Percentiles rank a stretch among this genome's conserved stretches.
These are phyloP conservation scores for Saccharomyces hybrid DNA, from an alignment of 1,139 yeast species.

Conservation along the genomic window DNA sequence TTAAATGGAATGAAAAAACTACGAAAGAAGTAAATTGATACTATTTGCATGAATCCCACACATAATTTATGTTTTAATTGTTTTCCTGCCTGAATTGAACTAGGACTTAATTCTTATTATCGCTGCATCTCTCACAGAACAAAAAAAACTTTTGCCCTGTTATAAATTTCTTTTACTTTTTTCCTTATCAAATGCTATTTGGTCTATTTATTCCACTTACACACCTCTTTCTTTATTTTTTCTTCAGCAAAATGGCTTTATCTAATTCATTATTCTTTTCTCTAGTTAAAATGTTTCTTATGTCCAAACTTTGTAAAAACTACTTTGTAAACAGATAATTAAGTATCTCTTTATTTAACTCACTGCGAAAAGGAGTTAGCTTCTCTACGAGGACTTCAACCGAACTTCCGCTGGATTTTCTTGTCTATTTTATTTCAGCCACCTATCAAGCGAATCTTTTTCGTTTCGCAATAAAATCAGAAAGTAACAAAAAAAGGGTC, in stretches of 20 bases:
- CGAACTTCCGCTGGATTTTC: slow-evolving; percentile 1
- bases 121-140: not conserved
- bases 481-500: not conserved
- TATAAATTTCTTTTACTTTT: not conserved
- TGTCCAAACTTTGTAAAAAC: not conserved
- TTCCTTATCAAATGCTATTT: not conserved
- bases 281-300: not conserved
- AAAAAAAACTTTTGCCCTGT: not conserved
- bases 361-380: slow-evolving; percentile 30
- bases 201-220: not conserved
- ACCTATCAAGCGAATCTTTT: not conserved
- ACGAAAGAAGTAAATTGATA: not conserved
- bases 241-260: not conserved
- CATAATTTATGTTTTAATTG: not conserved
- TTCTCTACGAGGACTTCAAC: no score
- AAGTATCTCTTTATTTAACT: slow-evolving; percentile 22
- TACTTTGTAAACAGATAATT: not conserved
- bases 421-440: not conserved
- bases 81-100: not conserved
- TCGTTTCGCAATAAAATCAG: not conserved
- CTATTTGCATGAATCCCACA: not conserved
- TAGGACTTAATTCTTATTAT: not conserved
- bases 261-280: not conserved
- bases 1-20: not conserved
- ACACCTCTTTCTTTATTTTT: not conserved